Conservation (phyloP, 441 rosid species). For the Bruguiera hainesii region DNA sequence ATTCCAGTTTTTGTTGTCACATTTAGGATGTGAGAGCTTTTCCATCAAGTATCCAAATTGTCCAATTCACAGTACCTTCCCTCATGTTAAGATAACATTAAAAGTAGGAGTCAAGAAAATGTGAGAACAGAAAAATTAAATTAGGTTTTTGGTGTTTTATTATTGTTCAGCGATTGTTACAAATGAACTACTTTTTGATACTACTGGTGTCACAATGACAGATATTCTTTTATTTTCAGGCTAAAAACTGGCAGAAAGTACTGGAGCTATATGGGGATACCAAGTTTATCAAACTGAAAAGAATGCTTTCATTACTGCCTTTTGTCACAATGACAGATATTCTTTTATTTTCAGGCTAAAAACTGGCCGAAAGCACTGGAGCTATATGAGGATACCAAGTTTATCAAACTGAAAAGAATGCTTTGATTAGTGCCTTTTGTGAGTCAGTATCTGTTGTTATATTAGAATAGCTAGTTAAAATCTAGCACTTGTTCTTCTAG, state of each 20-base stretch:
- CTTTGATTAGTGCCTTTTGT: conserved; percentile 83
- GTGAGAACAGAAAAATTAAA: not conserved
- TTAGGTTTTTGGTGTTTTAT: not conserved
- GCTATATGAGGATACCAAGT: conserved; percentile 67
- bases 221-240: conserved; percentile 36
- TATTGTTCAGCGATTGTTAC: too few relatives aligned
- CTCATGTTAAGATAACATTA: not conserved
- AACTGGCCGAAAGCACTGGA: conserved; percentile 82
- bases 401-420: conserved; percentile 69
- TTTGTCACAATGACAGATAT: not conserved
- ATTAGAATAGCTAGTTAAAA: not conserved
- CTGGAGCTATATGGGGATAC: conserved; percentile 68
- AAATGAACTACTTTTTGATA: not conserved
- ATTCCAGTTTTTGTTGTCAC: too few relatives aligned
- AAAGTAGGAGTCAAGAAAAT: not conserved
- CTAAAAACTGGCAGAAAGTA: conserved; percentile 80
- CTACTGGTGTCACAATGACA: not conserved
- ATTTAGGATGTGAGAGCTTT: too few relatives aligned
- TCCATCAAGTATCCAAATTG: not conserved
- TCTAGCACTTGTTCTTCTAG: not conserved
- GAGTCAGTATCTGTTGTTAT: conserved; percentile 32
- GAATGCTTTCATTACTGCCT: too few relatives aligned
- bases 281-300: conserved; percentile 40
- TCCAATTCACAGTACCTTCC: not conserved
- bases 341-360: conserved; percentile 47